Conservation (phyloP, 495 filamentous ascomycete species). For the Podospora didyma region DNA sequence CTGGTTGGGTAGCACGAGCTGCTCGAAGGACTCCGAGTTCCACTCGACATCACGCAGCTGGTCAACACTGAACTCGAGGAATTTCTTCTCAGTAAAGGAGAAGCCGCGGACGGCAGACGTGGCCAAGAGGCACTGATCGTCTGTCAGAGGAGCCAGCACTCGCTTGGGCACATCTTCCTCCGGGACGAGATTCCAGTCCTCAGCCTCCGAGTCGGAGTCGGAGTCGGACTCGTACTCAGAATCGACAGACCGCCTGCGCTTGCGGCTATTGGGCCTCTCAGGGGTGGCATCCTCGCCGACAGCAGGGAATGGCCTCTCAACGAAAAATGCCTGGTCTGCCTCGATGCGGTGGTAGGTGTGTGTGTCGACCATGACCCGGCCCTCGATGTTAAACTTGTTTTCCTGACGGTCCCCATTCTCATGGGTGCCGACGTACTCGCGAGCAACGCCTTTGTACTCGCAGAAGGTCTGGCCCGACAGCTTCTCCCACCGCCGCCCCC, state of each 20-base stretch:
- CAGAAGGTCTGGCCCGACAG: conserved; percentile 32
- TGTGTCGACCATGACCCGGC: conserved; percentile 15
- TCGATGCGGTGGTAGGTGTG: conserved; percentile 11
- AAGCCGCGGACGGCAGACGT: conserved; percentile 57
- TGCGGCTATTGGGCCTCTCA: too few species aligned
- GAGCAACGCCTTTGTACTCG: conserved; percentile 27
- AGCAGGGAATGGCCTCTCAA: not conserved
- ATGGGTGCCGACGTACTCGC: conserved; percentile 32
- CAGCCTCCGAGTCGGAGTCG: not conserved
- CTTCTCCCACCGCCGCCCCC: conserved; percentile 40
- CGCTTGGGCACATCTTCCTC: not conserved
- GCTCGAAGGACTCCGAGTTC: conserved; percentile 73
- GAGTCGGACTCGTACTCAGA: not conserved
- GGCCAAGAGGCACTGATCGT: conserved; percentile 23
- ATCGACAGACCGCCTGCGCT: not conserved
- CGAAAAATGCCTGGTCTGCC: conserved; percentile 6
- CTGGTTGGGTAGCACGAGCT: conserved; percentile 67
- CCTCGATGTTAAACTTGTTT: conserved; percentile 8
- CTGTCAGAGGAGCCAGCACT: conserved; percentile 3
- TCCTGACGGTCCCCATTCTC: too few species aligned
- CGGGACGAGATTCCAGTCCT: conserved; percentile 10
- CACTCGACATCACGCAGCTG: conserved; percentile 57
- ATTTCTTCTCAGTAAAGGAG: conserved; percentile 77
- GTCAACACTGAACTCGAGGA: conserved; percentile 77
- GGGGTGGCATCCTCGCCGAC: too few species aligned